These are phyloP conservation scores for Abelmoschus esculentus DNA, from an alignment of 345 rosid genomes.

Conservation along the genomic window DNA sequence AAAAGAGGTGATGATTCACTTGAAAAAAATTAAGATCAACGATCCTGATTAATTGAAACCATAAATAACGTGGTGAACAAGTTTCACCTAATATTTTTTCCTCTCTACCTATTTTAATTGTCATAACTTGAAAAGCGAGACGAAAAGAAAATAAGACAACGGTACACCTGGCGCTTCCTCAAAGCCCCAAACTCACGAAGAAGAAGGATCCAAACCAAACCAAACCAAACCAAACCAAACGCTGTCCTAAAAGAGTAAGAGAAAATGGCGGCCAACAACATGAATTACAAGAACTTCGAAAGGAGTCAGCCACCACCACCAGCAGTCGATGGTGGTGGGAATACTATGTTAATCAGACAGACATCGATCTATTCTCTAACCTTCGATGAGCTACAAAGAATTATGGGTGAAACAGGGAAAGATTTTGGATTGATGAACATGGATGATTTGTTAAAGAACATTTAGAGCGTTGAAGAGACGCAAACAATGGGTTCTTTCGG, in stretches of 20 bases:
- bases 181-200: constrained; percentile 17
- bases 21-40: too few species aligned
- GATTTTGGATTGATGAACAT: constrained; percentile 97
- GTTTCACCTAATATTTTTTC: too few species aligned
- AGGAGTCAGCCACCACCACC: constrained; percentile 24
- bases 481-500: constrained; percentile 34
- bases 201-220: not conserved
- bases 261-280: constrained; percentile 51
- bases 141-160: not conserved
- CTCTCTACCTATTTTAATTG: not conserved
- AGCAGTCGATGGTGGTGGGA: constrained; percentile 22
- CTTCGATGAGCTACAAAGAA: constrained; percentile 82
- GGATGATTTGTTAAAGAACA: constrained; percentile 79
- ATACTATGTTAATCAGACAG: constrained; percentile 44
- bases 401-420: constrained; percentile 54
- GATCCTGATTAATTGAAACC: too few species aligned
- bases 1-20: too few species aligned
- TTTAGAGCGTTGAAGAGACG: constrained; percentile 74
- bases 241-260: not conserved
- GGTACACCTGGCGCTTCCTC: constrained; percentile 39
- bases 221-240: not conserved
- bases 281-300: constrained; percentile 54
- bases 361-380: constrained; percentile 76
- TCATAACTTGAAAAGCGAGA: constrained; percentile 11
- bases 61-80: too few species aligned